Percentiles rank a stretch among this genome's conserved stretches.
phyloP scores from a whole-genome alignment of 768 basidiomycete species.

The Russula sp. region DNA sequence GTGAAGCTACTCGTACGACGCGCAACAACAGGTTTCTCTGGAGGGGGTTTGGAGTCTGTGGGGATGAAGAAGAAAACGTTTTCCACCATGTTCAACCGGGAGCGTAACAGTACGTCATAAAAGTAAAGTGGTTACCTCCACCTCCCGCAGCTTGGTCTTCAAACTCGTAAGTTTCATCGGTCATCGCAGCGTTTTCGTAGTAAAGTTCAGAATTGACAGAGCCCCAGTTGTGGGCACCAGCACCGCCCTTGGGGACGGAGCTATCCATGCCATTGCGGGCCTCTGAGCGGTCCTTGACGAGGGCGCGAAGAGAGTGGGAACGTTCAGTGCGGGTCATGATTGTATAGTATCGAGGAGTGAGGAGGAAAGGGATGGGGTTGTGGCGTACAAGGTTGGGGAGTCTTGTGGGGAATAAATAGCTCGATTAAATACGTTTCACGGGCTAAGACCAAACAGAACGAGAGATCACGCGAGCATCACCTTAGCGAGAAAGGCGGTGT shows the following conservation, averaged over 20 bases:
- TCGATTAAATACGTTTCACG: constrained; percentile 13
- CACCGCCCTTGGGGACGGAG: constrained; percentile 72
- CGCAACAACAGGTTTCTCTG: constrained; percentile 12
- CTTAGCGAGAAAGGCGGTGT: background rate
- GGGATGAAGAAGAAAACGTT: background rate
- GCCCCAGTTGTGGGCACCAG: constrained; percentile 87
- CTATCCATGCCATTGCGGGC: constrained; percentile 73
- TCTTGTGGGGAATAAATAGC: background rate
- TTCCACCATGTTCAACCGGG: constrained; percentile 22
- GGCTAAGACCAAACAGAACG: background rate
- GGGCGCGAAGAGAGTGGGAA: constrained; percentile 64
- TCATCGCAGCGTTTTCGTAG: constrained; percentile 55
- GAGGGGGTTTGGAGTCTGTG: constrained; percentile 1
- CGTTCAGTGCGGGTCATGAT: constrained; percentile 82
- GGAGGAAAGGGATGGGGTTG: background rate
- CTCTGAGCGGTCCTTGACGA: constrained; percentile 74
- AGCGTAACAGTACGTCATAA: constrained; percentile 21
- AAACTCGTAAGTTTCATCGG: constrained; percentile 54
- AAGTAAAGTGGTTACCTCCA: constrained; percentile 27
- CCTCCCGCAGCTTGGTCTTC: constrained; percentile 37
- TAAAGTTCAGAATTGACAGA: constrained; percentile 54
- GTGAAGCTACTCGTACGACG: constrained; percentile 45
- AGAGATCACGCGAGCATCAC: constrained; percentile 3
- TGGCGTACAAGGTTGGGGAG: background rate
- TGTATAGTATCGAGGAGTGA: constrained; percentile 1